A percentile compares a stretch with the other conserved stretches of the same genome.
These are phyloP conservation scores for Apiospora malaysiana DNA, from an alignment of 2,329 filamentous ascomycete species.

Conservation along the genomic window DNA sequence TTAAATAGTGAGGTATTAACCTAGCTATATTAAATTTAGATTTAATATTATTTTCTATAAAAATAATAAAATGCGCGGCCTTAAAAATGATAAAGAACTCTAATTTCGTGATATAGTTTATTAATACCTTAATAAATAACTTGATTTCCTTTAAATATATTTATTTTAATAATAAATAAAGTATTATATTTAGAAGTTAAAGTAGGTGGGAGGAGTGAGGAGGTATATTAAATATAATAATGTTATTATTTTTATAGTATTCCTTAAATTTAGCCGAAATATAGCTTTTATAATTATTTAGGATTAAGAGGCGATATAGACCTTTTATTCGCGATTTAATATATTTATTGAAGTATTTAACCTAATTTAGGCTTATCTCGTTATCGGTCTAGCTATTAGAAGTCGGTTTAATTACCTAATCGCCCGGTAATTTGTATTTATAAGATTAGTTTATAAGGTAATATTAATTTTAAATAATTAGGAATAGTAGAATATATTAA, in stretches of 20 bases:
- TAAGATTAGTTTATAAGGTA: background rate
- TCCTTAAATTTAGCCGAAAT: no score
- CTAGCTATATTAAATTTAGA: background rate
- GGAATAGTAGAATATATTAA: background rate
- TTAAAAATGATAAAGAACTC: no score
- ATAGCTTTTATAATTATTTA: background rate
- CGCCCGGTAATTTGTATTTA: background rate
- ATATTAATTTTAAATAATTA: background rate
- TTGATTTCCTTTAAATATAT: background rate
- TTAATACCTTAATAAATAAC: background rate
- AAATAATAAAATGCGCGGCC: background rate
- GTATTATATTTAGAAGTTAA: background rate
- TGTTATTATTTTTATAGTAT: background rate
- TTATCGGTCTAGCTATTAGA: background rate
- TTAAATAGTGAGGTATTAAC: background rate
- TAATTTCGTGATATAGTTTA: background rate
- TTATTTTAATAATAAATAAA: background rate
- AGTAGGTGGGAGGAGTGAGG: background rate
- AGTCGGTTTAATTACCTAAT: background rate
- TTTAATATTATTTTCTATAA: background rate
- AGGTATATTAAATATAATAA: background rate
- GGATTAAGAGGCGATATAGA: background rate
- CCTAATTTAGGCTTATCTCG: background rate
- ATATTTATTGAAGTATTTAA: background rate
- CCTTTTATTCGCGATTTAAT: background rate